Conservation (phyloP, 176 grass and related monocot genomes). For the Lolium multiflorum region DNA sequence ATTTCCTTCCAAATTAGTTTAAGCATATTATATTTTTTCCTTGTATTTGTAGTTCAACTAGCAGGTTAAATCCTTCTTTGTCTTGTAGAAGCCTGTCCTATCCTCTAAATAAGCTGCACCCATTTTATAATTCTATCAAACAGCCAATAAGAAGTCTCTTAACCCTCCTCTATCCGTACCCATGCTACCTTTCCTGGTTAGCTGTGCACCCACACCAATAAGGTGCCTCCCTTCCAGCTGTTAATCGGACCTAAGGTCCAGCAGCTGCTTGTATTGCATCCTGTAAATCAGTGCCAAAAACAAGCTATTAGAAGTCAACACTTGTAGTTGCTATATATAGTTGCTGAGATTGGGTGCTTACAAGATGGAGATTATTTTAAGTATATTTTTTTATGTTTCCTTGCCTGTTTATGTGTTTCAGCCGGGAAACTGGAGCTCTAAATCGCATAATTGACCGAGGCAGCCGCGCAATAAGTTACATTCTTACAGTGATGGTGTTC, state of each 20-base stretch:
- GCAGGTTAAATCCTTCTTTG: not conserved
- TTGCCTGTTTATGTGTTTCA: slow-evolving; percentile 63
- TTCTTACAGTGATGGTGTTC: slow-evolving; percentile 96
- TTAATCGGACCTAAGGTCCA: not conserved
- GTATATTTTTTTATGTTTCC: slow-evolving; percentile 36
- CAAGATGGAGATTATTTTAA: slow-evolving; percentile 11
- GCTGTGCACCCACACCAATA: not conserved
- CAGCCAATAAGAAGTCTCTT: slow-evolving; percentile 15
- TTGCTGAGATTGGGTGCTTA: not conserved
- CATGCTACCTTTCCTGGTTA: slow-evolving; percentile 14
- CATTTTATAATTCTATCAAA: slow-evolving; percentile 2
- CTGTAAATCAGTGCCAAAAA: slow-evolving; percentile 18
- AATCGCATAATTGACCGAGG: slow-evolving; percentile 99
- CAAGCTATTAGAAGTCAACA: slow-evolving; percentile 3
- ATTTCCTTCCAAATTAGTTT: slow-evolving; percentile 9
- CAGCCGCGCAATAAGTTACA: slow-evolving; percentile 95
- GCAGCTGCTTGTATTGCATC: slow-evolving; percentile 10
- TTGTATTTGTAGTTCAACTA: not conserved
- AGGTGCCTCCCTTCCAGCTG: not conserved
- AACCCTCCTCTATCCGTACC: slow-evolving; percentile 8
- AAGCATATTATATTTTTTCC: not conserved
- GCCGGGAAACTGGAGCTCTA: slow-evolving; percentile 94
- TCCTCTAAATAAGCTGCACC: slow-evolving; percentile 8
- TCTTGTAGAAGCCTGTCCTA: not conserved
- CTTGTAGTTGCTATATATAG: not conserved